phyloP scores from a whole-genome alignment of 1,139 yeast species.

The Suhomyces atakaporum region DNA sequence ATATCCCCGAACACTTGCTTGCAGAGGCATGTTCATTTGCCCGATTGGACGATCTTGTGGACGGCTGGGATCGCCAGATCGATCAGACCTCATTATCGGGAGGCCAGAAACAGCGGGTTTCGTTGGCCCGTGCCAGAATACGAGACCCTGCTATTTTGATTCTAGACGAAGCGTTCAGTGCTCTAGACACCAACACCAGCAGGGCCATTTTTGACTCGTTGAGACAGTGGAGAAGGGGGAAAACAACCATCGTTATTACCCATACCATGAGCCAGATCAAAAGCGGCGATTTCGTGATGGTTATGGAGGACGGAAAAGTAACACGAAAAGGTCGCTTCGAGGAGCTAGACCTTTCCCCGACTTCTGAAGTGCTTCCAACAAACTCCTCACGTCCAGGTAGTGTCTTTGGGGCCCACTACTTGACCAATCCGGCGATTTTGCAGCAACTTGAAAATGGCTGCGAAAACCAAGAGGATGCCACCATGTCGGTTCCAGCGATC shows the following conservation, averaged over 20 bases:
- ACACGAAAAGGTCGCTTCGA: slow-evolving; percentile 36
- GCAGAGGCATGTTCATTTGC: slow-evolving; percentile 56
- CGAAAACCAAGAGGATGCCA: slow-evolving; percentile 5
- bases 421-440: slow-evolving; percentile 28
- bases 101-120: slow-evolving; percentile 83
- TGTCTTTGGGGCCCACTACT: no score
- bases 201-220: slow-evolving; percentile 48
- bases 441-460: slow-evolving; percentile 22
- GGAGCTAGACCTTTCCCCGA: no score
- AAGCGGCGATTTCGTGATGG: slow-evolving; percentile 53
- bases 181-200: slow-evolving; percentile 61
- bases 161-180: slow-evolving; percentile 84
- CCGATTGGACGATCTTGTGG: slow-evolving; percentile 49
- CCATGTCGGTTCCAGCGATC: slow-evolving; percentile 35
- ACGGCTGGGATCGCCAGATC: slow-evolving; percentile 57
- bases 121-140: slow-evolving; percentile 78
- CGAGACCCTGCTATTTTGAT: slow-evolving; percentile 73
- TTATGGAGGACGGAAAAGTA: slow-evolving; percentile 61
- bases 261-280: slow-evolving; percentile 68
- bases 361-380: no score
- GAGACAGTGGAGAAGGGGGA: slow-evolving; percentile 60
- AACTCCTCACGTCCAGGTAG: no score
- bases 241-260: slow-evolving; percentile 78
- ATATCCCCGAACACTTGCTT: slow-evolving; percentile 29
- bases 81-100: slow-evolving; percentile 72